These are phyloP conservation scores for Vigna trinervia DNA, from an alignment of 306 rosid genomes.

Conservation along the genomic window DNA sequence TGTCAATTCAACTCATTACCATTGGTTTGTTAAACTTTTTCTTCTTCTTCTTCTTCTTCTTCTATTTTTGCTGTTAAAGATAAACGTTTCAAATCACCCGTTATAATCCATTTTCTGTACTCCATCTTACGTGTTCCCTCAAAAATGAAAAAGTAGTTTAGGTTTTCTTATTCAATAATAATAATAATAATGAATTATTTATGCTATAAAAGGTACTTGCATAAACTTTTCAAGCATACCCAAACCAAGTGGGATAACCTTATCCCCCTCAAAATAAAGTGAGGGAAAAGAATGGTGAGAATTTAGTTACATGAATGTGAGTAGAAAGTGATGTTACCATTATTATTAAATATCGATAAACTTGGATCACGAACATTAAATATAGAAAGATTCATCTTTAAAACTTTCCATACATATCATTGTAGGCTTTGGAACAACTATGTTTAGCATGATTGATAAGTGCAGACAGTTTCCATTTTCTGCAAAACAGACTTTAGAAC, in stretches of 20 bases:
- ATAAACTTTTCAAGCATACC: conserved; percentile 6
- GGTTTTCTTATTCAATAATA: conserved; percentile 5
- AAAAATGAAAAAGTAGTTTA: conserved; percentile 6
- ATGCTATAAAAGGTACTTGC: conserved; percentile 3
- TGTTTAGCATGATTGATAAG: neutral
- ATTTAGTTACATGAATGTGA: neutral
- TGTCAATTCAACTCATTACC: conserved; percentile 23
- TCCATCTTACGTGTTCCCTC: conserved; percentile 7
- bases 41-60: neutral
- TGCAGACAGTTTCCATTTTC: conserved; percentile 26
- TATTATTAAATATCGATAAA: neutral
- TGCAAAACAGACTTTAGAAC: neutral
- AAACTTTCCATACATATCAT: neutral
- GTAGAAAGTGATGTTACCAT: neutral
- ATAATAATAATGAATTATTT: conserved; percentile 19
- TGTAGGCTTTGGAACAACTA: neutral
- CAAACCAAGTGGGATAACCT: neutral
- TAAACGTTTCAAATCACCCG: neutral
- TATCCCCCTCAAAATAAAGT: neutral
- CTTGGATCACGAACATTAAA: neutral
- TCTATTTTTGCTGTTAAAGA: neutral
- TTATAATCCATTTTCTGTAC: conserved; percentile 30
- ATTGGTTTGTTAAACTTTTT: neutral
- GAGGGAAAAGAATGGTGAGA: neutral
- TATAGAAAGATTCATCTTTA: neutral